Conservation (phyloP, 1,284 basidiomycete genomes). For the Sporisorium iseilematis-ciliati region DNA sequence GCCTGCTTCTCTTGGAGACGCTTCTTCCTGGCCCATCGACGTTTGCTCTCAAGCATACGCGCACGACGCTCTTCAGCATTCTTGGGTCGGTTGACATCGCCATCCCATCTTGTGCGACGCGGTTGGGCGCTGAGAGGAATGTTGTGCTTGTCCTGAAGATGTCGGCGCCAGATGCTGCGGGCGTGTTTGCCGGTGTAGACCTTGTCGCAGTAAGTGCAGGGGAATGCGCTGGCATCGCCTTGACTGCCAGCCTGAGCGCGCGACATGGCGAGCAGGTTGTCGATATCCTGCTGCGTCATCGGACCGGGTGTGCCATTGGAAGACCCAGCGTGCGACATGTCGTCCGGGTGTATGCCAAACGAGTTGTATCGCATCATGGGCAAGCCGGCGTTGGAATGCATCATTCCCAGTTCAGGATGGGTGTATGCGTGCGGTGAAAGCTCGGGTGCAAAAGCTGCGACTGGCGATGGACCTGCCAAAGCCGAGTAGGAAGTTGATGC, state of each 20-base stretch:
- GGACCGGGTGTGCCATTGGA: conserved; percentile 32
- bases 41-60: conserved; percentile 73
- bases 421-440: conserved; percentile 25
- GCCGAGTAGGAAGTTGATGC: conserved; percentile 37
- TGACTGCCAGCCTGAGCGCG: conserved; percentile 54
- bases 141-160: conserved; percentile 74
- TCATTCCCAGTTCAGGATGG: conserved; percentile 34
- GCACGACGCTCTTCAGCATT: conserved; percentile 72
- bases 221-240: conserved; percentile 64
- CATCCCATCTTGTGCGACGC: conserved; percentile 74
- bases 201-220: conserved; percentile 72
- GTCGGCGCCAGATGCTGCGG: conserved; percentile 74
- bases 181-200: conserved; percentile 74
- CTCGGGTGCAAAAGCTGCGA: conserved; percentile 17
- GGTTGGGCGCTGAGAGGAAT: conserved; percentile 73
- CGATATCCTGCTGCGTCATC: conserved; percentile 56
- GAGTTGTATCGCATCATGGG: conserved; percentile 49
- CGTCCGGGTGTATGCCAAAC: conserved; percentile 30
- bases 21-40: conserved; percentile 73
- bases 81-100: conserved; percentile 73
- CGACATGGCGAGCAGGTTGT: conserved; percentile 61
- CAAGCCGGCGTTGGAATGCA: conserved; percentile 13
- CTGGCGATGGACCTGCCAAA: conserved; percentile 20
- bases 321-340: conserved; percentile 34
- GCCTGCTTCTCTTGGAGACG: conserved; percentile 67